phyloP scores from a whole-genome alignment of 2,329 filamentous ascomycete species.

The Rhynchosporium graminicola region DNA sequence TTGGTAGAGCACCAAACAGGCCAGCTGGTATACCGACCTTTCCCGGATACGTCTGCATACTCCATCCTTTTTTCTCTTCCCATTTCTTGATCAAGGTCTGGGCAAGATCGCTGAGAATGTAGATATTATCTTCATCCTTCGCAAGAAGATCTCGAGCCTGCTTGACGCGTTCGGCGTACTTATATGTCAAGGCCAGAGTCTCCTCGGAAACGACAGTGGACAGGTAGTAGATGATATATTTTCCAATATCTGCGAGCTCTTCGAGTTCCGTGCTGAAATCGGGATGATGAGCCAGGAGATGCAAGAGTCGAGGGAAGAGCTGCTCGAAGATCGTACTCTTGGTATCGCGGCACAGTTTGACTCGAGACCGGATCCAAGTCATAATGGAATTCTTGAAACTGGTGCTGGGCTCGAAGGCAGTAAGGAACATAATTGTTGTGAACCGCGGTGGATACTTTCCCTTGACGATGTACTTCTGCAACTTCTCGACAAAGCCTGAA shows the following conservation, averaged over 20 bases:
- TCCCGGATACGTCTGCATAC: conserved; percentile 77
- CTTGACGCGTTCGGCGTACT: conserved; percentile 91
- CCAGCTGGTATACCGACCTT: conserved; percentile 80
- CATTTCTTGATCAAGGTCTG: conserved; percentile 81
- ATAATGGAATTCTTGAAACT: conserved; percentile 73
- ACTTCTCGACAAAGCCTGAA: conserved; percentile 74
- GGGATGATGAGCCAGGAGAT: conserved; percentile 88
- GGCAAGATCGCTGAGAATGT: conserved; percentile 84
- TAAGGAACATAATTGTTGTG: conserved; percentile 86
- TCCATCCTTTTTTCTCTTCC: conserved; percentile 84
- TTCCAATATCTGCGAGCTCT: conserved; percentile 77
- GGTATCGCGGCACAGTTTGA: conserved; percentile 61
- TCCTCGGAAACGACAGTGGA: conserved; percentile 79
- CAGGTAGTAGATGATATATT: conserved; percentile 89
- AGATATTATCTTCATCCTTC: conserved; percentile 66
- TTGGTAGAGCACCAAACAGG: conserved; percentile 74
- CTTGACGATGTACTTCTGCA: conserved; percentile 87
- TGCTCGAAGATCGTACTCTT: conserved; percentile 73
- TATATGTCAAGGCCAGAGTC: conserved; percentile 86
- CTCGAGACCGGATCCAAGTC: conserved; percentile 86
- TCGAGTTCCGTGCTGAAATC: conserved; percentile 72
- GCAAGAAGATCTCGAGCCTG: conserved; percentile 80
- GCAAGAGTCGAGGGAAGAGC: conserved; percentile 79
- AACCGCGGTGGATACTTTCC: conserved; percentile 72
- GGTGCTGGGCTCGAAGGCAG: conserved; percentile 83